Conservation (phyloP, 164 flowering plant species). For the Brasenia schreberi region DNA sequence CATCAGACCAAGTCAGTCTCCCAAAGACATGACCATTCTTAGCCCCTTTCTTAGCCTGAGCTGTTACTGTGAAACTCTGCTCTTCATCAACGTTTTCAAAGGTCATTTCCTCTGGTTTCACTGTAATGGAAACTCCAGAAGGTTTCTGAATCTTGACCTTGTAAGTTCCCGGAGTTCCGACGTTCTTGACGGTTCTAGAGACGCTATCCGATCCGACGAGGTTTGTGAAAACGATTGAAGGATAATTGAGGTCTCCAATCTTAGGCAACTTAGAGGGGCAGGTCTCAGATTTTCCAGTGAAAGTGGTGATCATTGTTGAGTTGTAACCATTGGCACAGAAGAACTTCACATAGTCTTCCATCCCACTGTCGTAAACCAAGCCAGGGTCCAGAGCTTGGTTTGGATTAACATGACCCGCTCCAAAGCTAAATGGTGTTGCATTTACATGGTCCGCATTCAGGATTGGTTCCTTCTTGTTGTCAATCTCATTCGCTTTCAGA, state of each 20-base stretch:
- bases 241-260: too few relatives aligned
- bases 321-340: too few relatives aligned
- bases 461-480: slow-evolving; percentile 21
- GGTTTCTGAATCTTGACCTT: too few relatives aligned
- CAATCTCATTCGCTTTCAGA: slow-evolving; percentile 23
- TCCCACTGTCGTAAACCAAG: slow-evolving; percentile 50
- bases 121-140: slow-evolving; percentile 15
- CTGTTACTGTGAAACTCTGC: slow-evolving; percentile 27
- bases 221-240: too few relatives aligned
- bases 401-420: slow-evolving; percentile 39
- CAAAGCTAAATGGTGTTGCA: slow-evolving; percentile 33
- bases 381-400: slow-evolving; percentile 44
- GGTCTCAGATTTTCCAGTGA: too few relatives aligned
- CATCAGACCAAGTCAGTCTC: slow-evolving; percentile 20
- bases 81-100: slow-evolving; percentile 38
- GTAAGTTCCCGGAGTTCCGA: too few relatives aligned
- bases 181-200: too few relatives aligned
- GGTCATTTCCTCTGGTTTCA: slow-evolving; percentile 24
- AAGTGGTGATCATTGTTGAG: too few relatives aligned
- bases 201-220: too few relatives aligned
- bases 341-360: too few relatives aligned
- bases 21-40: slow-evolving; percentile 13
- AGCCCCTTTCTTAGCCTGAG: slow-evolving; percentile 6
- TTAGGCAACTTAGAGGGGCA: too few relatives aligned
- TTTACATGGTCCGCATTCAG: neutral